These are phyloP conservation scores for Mycena rebaudengoi DNA, from an alignment of 768 basidiomycete species.

Conservation along the genomic window DNA sequence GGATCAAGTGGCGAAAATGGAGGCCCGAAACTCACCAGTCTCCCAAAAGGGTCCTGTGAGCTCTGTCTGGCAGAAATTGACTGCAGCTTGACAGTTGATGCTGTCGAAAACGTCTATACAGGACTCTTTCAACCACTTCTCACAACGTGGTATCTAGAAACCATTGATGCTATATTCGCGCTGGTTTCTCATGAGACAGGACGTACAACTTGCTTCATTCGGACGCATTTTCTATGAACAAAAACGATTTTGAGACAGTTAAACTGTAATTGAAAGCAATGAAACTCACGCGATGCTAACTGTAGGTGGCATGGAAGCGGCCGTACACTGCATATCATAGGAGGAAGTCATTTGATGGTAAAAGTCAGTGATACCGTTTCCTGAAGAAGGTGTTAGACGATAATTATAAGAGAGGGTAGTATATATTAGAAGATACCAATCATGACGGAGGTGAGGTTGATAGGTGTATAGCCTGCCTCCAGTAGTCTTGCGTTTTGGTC, in stretches of 20 bases:
- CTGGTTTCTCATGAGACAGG: conserved; percentile 41
- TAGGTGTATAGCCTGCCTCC: conserved; percentile 55
- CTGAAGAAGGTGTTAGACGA: conserved; percentile 35
- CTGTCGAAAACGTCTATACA: conserved; percentile 76
- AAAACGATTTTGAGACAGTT: background rate
- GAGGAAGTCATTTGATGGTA: conserved; percentile 49
- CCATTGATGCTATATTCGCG: conserved; percentile 41
- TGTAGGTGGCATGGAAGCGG: conserved; percentile 48
- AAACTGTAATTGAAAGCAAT: conserved; percentile 12
- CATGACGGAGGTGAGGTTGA: conserved; percentile 58
- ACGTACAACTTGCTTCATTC: conserved; percentile 52
- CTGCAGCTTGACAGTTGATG: conserved; percentile 73
- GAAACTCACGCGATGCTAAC: conserved; percentile 41
- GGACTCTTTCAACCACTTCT: conserved; percentile 58
- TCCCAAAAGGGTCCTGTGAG: conserved; percentile 56
- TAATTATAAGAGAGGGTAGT: background rate
- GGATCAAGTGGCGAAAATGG: background rate
- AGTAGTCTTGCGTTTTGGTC: conserved; percentile 52
- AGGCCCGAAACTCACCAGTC: conserved; percentile 44
- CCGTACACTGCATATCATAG: conserved; percentile 56
- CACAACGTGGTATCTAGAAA: conserved; percentile 71
- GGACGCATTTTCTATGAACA: conserved; percentile 44
- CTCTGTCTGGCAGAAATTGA: conserved; percentile 68
- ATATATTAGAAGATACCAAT: conserved; percentile 42
- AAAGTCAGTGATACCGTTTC: conserved; percentile 56